phyloP scores from a whole-genome alignment of 805 yeast genomes.

The Lachancea sp. region DNA sequence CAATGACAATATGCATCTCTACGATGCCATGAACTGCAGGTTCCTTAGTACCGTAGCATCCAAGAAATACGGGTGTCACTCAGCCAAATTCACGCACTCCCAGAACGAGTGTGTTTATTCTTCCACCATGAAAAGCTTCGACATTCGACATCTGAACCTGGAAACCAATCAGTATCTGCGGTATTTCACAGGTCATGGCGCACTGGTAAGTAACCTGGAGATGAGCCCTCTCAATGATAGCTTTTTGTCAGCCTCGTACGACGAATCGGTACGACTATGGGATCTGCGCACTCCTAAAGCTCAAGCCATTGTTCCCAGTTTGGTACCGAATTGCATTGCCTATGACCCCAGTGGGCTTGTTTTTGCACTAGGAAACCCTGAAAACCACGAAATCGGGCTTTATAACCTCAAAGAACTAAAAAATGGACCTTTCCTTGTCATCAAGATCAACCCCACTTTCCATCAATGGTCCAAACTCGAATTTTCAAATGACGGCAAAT shows the following conservation, averaged over 20 bases:
- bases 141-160: slow-evolving; percentile 67
- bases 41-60: slow-evolving; percentile 65
- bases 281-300: slow-evolving; percentile 65
- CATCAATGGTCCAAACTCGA: slow-evolving; percentile 59
- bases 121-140: slow-evolving; percentile 73
- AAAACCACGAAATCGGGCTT: slow-evolving; percentile 42
- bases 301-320: slow-evolving; percentile 53
- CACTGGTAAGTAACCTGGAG: slow-evolving; percentile 64
- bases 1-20: slow-evolving; percentile 77
- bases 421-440: slow-evolving; percentile 47
- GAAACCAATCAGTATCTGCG: slow-evolving; percentile 74
- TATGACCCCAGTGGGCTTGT: slow-evolving; percentile 82
- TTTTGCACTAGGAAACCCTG: slow-evolving; percentile 57
- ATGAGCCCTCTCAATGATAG: slow-evolving; percentile 63
- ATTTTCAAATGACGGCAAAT: slow-evolving; percentile 72
- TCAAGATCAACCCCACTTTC: slow-evolving; percentile 35
- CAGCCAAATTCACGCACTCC: slow-evolving; percentile 76
- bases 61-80: slow-evolving; percentile 87
- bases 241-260: slow-evolving; percentile 63
- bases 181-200: slow-evolving; percentile 84
- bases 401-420: slow-evolving; percentile 58
- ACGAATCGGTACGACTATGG: slow-evolving; percentile 81
- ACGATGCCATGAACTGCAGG: slow-evolving; percentile 67
- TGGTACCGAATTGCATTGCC: slow-evolving; percentile 53
- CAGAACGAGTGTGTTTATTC: slow-evolving; percentile 72